Evolutionary conservation across 495 filamentous ascomycete genomes (phyloP), one percentile per base, ranked within the genome.

Genomic region (Polyplosphaeria fusca): DNA sequence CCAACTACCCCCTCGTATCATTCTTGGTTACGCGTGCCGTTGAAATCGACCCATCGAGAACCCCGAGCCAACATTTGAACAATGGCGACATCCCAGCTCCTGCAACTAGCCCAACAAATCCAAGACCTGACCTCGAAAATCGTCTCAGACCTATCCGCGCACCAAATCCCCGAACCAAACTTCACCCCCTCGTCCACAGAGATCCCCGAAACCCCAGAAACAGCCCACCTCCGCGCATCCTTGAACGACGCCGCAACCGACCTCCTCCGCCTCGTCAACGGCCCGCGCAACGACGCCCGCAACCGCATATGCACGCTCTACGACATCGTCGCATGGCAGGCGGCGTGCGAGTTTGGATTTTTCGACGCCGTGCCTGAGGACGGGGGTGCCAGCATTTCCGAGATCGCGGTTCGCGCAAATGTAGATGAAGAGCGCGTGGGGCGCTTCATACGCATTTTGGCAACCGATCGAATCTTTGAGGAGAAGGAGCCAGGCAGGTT

Each of bases 301-400:
- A 30, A 38, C 13, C 56, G 67, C 19, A 40, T 35, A 27, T 30
- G 22, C 12, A 14, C 18, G 7, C 26, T 46, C 25, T 64, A 70
- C 51, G 70, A 74, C 1, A 39, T 74, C 0, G 65, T 51, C 0
- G 67, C 69, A 11, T 47, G 64, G 22, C 70, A 73, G 51, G 40
- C 68, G 5, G 70, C 70, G 0, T 46, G 70, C 1, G 66, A 73
- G 4, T 67, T 67, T 24, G 37, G 52, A 2, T 73, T 70, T 46
- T 71, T 70, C 41, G 27, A 25, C 24, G n/a, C 19, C 9, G 30
- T 56, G n/a, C 41, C 1, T 4, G 38, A 2, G 47, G 32, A 55
- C 14, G 53, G 53, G 4, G 43, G 40, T 0, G 67, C 71, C 19
- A 11, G 28, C 2, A 3, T 64, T 1, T 24, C 37, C 2, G 56